Percentiles rank a stretch among this genome's conserved stretches.
Conservation (phyloP, 1,139 yeast genomes). For the Zygosaccharomyces sapae region DNA sequence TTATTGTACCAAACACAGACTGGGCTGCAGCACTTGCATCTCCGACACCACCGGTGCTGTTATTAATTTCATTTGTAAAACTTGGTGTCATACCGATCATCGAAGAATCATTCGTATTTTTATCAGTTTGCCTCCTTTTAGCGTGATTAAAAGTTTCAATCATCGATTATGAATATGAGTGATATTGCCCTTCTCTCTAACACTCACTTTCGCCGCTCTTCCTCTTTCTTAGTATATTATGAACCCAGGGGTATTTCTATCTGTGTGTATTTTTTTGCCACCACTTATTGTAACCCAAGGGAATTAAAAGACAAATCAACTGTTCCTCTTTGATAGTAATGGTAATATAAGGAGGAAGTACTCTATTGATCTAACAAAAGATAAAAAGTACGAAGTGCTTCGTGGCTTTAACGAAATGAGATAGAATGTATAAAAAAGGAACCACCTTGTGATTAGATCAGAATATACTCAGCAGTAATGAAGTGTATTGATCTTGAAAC, state of each 20-base stretch:
- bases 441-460: neutral
- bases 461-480: neutral
- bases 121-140: slow-evolving; percentile 2
- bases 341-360: no score
- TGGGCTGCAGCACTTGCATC: neutral
- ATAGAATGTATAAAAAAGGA: neutral
- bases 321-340: no score
- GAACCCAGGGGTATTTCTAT: no score
- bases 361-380: no score
- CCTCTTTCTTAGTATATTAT: no score
- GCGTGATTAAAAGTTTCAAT: slow-evolving; percentile 4
- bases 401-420: neutral
- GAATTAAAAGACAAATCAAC: no score
- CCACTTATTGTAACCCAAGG: no score
- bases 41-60: neutral
- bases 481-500: no score
- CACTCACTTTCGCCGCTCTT: no score
- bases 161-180: neutral
- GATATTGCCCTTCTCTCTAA: no score
- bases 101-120: slow-evolving; percentile 4
- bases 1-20: slow-evolving; percentile 2
- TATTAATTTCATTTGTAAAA: slow-evolving; percentile 1
- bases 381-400: no score
- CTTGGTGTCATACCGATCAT: slow-evolving; percentile 4
- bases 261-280: no score